Base-by-base conservation (phyloP, 371 early-diverging fungal species). In the Capniomyces stellatus region DNA sequence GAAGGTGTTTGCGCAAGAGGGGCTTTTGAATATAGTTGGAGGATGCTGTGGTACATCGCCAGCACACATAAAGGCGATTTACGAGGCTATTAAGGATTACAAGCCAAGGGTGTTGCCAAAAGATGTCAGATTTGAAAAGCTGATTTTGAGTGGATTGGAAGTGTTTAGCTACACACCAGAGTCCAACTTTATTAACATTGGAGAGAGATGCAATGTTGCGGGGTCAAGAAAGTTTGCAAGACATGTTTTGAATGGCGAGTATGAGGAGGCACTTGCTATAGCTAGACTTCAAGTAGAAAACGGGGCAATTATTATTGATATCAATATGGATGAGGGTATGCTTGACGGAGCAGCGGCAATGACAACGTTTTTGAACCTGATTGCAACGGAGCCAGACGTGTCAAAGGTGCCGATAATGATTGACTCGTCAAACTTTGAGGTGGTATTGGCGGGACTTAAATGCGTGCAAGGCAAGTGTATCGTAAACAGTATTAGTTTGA, bases 1-100 rank as follows among this genome's bases (percentile, higher is more conserved):
- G 23, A 75, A 73, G 29, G 79, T 76, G 13, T 93, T 92, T 72
- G 92, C 92, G 22, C 71, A 79, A 53, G 85, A 87, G 43, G 92
- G 92, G 18, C 72, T 93, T 19, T 74, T 93, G 25, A 92, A 90
- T 57, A 89, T 93, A 68, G 74, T 93, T 21, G 93, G 93, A 55
- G 93, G 93, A 31, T 93, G 93, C 75, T 93, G 93, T 66, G 93
- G 93, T 64, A 89, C 92, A 22, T 90, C 92, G 2, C 93, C 93
- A 1, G 84, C 70, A 23, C 93, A 92, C 61, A 92, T 92, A 60
- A 79, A 82, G 64, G 93, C 92, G 29, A 77, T 93, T 35, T 78
- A 75, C 53, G 82, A 93, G 24, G 79, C 74, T 10, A 80, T 81
- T 68, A 74, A 74, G 55, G 62, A 77, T 46, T 79, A 76, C 57